Conservation (phyloP, 1,284 basidiomycete genomes). For the Marasmius fiardii region DNA sequence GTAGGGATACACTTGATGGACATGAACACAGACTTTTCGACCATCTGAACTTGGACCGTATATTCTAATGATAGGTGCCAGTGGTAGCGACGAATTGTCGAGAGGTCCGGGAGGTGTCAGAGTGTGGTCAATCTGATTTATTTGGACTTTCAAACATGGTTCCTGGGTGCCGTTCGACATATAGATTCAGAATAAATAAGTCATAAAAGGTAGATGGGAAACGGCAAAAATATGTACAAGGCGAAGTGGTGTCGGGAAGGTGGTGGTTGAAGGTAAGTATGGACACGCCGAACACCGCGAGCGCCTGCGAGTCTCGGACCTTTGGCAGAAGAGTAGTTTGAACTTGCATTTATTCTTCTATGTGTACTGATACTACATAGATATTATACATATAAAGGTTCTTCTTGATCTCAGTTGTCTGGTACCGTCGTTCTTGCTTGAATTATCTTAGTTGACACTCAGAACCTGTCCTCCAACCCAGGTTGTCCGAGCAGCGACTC, state of each 20-base stretch:
- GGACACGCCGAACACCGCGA: too few species aligned
- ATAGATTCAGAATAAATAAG: neutral
- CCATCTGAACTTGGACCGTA: slow-evolving; percentile 83
- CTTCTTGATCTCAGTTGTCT: slow-evolving; percentile 13
- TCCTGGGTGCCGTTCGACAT: neutral
- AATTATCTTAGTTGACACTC: slow-evolving; percentile 27
- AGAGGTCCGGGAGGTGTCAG: slow-evolving; percentile 54
- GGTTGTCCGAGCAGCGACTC: slow-evolving; percentile 56
- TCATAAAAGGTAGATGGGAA: neutral
- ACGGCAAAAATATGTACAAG: neutral
- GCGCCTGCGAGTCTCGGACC: too few species aligned
- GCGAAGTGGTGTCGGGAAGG: neutral
- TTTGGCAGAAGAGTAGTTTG: too few species aligned
- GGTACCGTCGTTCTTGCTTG: too few species aligned
- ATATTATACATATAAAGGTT: slow-evolving; percentile 11
- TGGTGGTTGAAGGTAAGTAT: slow-evolving; percentile 13
- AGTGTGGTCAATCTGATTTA: slow-evolving; percentile 68
- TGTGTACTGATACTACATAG: neutral
- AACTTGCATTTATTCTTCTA: neutral
- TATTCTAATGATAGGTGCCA: slow-evolving; percentile 81
- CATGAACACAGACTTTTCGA: slow-evolving; percentile 80
- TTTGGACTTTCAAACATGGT: slow-evolving; percentile 45
- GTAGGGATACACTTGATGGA: slow-evolving; percentile 88
- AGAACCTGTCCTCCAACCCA: slow-evolving; percentile 78
- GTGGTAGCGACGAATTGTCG: slow-evolving; percentile 59